Conservation (phyloP, 1,139 yeast species). For the Debaryomyces nepalensis region DNA sequence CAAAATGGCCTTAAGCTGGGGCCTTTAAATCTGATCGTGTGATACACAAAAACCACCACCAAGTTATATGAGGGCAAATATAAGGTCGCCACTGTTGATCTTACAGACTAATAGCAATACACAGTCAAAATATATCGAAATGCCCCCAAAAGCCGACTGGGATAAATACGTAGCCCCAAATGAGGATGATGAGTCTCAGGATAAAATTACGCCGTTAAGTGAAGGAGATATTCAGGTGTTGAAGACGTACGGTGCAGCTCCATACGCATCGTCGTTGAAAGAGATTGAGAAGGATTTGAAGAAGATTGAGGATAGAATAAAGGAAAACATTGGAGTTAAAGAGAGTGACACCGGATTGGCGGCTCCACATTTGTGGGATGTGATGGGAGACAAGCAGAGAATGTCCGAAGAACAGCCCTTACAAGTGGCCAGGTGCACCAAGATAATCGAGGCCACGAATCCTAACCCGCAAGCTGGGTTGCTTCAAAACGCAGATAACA, state of each 20-base stretch:
- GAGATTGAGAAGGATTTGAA: slow-evolving; percentile 84
- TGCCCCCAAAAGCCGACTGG: slow-evolving; percentile 95
- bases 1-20: too few relatives aligned
- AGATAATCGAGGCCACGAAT: slow-evolving; percentile 73
- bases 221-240: slow-evolving; percentile 97
- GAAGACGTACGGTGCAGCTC: slow-evolving; percentile 97
- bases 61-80: slow-evolving; percentile 11
- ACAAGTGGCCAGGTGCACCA: slow-evolving; percentile 98
- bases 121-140: slow-evolving; percentile 25
- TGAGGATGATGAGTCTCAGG: slow-evolving; percentile 67
- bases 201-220: slow-evolving; percentile 82
- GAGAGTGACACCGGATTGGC: slow-evolving; percentile 96
- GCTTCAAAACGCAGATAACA: slow-evolving; percentile 70
- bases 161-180: slow-evolving; percentile 90
- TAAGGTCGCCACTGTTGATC: slow-evolving; percentile 10
- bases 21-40: slow-evolving; percentile 2
- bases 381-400: slow-evolving; percentile 92
- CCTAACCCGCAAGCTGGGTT: slow-evolving; percentile 43
- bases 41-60: slow-evolving; percentile 7
- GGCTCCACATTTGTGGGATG: slow-evolving; percentile 97
- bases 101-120: not conserved
- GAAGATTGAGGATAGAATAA: slow-evolving; percentile 80
- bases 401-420: slow-evolving; percentile 93
- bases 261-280: slow-evolving; percentile 83
- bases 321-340: slow-evolving; percentile 90